Evolutionary conservation across 495 filamentous ascomycete species (phyloP).

Genomic region (Talaromyces wortmannii): DNA sequence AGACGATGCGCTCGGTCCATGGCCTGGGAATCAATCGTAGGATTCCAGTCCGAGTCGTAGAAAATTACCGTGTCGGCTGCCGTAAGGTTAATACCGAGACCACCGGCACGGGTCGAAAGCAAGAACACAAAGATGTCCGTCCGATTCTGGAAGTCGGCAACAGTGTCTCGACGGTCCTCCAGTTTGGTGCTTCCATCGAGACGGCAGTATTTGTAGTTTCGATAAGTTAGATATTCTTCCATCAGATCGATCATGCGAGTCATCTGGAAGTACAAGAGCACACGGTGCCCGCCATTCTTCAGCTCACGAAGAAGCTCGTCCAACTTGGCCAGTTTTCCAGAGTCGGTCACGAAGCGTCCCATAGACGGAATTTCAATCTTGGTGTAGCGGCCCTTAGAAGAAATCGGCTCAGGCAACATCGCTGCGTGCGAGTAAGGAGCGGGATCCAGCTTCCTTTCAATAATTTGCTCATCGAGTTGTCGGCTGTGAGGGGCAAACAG

Average conservation of each 20-base stretch:
- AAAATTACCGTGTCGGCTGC: conserved; percentile 94
- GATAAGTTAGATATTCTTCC: conserved; percentile 97
- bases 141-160: conserved; percentile 89
- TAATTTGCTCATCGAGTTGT: conserved; percentile 63
- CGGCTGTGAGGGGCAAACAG: conserved; percentile 58
- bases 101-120: conserved; percentile 91
- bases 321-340: conserved; percentile 88
- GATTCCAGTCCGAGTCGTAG: conserved; percentile 99
- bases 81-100: conserved; percentile 95
- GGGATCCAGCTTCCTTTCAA: conserved; percentile 61
- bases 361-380: conserved; percentile 95
- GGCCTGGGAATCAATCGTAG: conserved; percentile 95
- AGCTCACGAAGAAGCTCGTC: conserved; percentile 81
- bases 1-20: conserved; percentile 99
- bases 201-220: conserved; percentile 97
- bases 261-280: conserved; percentile 99
- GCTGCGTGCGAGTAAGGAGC: conserved; percentile 51
- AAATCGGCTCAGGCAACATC: conserved; percentile 69
- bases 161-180: conserved; percentile 93
- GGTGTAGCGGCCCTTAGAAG: conserved; percentile 74
- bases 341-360: conserved; percentile 96
- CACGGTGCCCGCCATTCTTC: conserved; percentile 88
- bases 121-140: conserved; percentile 96
- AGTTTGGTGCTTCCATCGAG: conserved; percentile 97
- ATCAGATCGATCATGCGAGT: conserved; percentile 99